Evolutionary conservation across 2,329 filamentous ascomycete genomes (phyloP), one percentile per base, ranked within the genome.

Genomic region (Fonsecaea pugnacius): DNA sequence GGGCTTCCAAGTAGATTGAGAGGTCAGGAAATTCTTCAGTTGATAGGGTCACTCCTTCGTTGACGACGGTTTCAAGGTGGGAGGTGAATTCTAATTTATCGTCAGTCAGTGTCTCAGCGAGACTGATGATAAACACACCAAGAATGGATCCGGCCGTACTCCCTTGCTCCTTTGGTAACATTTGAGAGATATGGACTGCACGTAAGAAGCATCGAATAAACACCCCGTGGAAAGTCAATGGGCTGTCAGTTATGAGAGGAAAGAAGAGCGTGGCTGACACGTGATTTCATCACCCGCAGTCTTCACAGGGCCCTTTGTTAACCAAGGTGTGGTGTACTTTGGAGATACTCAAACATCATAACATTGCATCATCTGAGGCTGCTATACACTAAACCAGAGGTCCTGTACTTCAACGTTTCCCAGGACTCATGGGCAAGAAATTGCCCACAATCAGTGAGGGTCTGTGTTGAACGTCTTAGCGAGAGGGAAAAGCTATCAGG

Each of bases 371-470:
- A 27, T 52, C 48, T 24, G n/a, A 21, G 32, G 21, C 18, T 48
- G 43, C 43, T 59, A 61, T 63, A 62, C 60, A 67, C 24, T 54
- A 60, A 21, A 50, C 58, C 12, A 9, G 5, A 30, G n/a, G 16
- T n/a, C 52, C 21, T 27, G 14, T 38, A 18, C 6, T 60, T 70
- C 58, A 68, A 58, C 63, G 54, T 62, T 68, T 70, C 70, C 56
- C 52, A 53, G 64, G 62, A 70, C 70, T 67, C 74, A 96, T 92
- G 2, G 95, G 95, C 67, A 99, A 78, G 76, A 99, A 99, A 75
- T 99, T 99, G 56, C 95, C 95, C 55, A 99, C 90, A 73, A 99
- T 99, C 69, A 99, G 82, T 58, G 91, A 92, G 58, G 95, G 95
- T 74, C 95, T 96, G 70, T 27, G 62, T 61, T 10, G 14, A 12